Base-by-base conservation (phyloP, 495 filamentous ascomycete species). In the Xylaria bambusicola region DNA sequence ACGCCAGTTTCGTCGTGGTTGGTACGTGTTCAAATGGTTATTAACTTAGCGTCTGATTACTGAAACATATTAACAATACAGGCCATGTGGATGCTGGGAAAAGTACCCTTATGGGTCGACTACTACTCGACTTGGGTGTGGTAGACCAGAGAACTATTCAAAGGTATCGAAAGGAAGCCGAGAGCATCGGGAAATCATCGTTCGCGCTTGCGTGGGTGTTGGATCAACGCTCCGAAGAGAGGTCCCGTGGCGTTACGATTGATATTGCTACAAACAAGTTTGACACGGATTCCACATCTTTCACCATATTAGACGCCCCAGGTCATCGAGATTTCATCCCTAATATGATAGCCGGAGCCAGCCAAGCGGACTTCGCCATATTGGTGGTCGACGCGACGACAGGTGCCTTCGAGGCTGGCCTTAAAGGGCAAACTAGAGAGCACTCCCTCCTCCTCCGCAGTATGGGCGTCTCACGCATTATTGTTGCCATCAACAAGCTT, bases 51-150 rank as follows among this genome's bases (percentile, higher is more conserved):
- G 9, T 40, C 44, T 17, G 15, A 24, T 44, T 35, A 33, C 27
- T 46, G 52, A 50, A 56, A 18, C 41, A 17, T 46, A 29, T 52
- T 18, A 48, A 60, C 40, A 17, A 27, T 26, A 12, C 29, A 93
- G 92, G 94, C 35, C 94, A 98, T 73, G 94, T 98, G 45, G 94
- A 98, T 74, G 92, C 93, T 42, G 94, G 94, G 27, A 98, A 98
- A 74, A 96, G 92, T 74, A 98, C 94, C 15, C 79, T 98, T 17
- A 98, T 98, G 95, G 94, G 94, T 9, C 85, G 94, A 15, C 75
- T 98, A n/a, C 79, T 98, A 17, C 88, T 90, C 29, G 95, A 98
- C 67, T 82, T 95, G 36, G 87, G 90, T 26, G 91, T 93, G 1
- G 85, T 98, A 6, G 88, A 96, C 61, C 85, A 94, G 66, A 80